phyloP scores from a whole-genome alignment of 148 eudicot genomes.

The Diospyros lotus region DNA sequence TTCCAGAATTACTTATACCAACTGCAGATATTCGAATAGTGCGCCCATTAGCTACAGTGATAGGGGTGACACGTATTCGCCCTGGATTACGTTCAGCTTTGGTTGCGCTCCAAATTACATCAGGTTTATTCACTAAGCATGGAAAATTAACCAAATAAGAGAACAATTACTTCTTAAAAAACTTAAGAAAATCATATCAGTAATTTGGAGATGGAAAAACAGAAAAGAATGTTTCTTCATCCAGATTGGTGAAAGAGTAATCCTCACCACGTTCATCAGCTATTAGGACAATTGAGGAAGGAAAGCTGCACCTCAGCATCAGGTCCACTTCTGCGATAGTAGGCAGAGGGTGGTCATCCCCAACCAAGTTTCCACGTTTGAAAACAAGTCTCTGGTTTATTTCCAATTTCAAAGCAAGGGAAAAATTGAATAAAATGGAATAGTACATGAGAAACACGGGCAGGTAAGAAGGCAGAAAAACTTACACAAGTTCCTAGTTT shows the following conservation, averaged over 20 bases:
- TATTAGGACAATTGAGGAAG: conserved; percentile 57
- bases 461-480: conserved; percentile 10
- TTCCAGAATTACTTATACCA: conserved; percentile 58
- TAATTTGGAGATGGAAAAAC: conserved; percentile 1
- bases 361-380: conserved; percentile 83
- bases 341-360: conserved; percentile 70
- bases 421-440: conserved; percentile 12
- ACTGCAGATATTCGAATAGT: conserved; percentile 77
- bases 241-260: conserved; percentile 8
- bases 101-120: conserved; percentile 43
- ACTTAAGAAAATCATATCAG: neutral
- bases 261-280: conserved; percentile 71
- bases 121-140: conserved; percentile 53
- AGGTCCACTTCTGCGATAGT: conserved; percentile 59
- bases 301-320: conserved; percentile 58
- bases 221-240: conserved; percentile 1
- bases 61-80: conserved; percentile 47
- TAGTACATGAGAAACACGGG: neutral
- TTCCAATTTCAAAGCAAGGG: conserved; percentile 4
- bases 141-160: conserved; percentile 14
- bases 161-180: conserved; percentile 4
- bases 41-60: conserved; percentile 80
- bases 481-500: conserved; percentile 58
- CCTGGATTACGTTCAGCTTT: conserved; percentile 62
- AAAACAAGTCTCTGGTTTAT: conserved; percentile 50